A percentile compares a stretch with the other conserved stretches of the same genome.
phyloP scores from a whole-genome alignment of 257 asterid species.

The Solanum verrucosum region DNA sequence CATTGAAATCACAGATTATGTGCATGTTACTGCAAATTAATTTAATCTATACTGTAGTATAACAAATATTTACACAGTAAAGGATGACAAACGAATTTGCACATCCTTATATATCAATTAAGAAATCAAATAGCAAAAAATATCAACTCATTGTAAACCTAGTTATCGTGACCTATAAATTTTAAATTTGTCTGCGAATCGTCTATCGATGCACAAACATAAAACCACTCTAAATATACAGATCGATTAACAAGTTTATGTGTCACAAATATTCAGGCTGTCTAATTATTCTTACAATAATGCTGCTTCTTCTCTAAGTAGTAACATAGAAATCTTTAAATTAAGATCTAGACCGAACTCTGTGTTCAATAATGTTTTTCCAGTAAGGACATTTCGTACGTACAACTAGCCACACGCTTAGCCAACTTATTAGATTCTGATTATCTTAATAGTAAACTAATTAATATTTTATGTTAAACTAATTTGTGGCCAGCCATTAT shows the following conservation, averaged over 20 bases:
- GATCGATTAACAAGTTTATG: background rate
- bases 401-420: background rate
- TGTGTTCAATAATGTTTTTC: background rate
- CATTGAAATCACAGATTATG: background rate
- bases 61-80: background rate
- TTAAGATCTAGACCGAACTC: background rate
- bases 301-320: background rate
- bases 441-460: background rate
- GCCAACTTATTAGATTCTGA: background rate
- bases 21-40: background rate
- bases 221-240: background rate
- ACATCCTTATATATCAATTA: background rate
- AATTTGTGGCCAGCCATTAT: background rate
- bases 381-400: background rate
- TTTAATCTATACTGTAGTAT: background rate
- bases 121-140: background rate
- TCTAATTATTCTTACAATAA: background rate
- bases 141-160: background rate
- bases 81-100: background rate
- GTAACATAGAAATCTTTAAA: background rate
- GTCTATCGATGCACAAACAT: background rate
- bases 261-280: background rate
- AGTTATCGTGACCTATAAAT: background rate
- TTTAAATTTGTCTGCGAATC: background rate
- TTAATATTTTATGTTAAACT: background rate